Conservation (phyloP, 2,329 filamentous ascomycete genomes). For the Alternaria sp. region DNA sequence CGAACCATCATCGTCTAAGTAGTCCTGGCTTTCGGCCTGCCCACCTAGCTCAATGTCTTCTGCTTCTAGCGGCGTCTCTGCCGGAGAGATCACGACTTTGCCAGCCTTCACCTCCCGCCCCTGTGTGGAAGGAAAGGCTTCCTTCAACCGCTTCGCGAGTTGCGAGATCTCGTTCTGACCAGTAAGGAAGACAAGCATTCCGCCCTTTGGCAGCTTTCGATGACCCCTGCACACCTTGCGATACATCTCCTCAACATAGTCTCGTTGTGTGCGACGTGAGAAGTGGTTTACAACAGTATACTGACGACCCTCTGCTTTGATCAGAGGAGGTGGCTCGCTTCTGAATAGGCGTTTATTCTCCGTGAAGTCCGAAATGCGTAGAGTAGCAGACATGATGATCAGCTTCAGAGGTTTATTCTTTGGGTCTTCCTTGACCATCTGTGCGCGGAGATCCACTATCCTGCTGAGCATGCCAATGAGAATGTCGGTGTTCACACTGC, state of each 20-base stretch:
- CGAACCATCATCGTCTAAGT: conserved; percentile 58
- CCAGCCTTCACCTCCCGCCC: conserved; percentile 62
- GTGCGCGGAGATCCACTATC: conserved; percentile 83
- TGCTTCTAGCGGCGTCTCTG: conserved; percentile 79
- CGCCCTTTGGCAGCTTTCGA: conserved; percentile 86
- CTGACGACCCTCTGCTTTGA: conserved; percentile 91
- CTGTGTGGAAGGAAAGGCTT: conserved; percentile 67
- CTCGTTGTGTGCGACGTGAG: conserved; percentile 78
- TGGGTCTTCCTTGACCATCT: conserved; percentile 76
- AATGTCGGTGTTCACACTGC: conserved; percentile 97
- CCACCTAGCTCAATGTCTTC: conserved; percentile 85
- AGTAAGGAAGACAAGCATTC: conserved; percentile 93
- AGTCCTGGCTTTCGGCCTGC: conserved; percentile 47
- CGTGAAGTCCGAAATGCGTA: conserved; percentile 89
- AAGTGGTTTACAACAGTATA: conserved; percentile 93
- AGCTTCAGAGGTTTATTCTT: conserved; percentile 81
- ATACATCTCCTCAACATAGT: conserved; percentile 92
- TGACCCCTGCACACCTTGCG: conserved; percentile 88
- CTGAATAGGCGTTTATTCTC: conserved; percentile 84
- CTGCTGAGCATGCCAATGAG: conserved; percentile 96
- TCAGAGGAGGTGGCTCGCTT: conserved; percentile 75
- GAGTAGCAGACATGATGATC: conserved; percentile 97
- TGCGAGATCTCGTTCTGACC: conserved; percentile 90
- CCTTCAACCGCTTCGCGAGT: conserved; percentile 80
- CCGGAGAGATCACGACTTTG: conserved; percentile 78